Evolutionary conservation across 2,329 filamentous ascomycete species (phyloP).

Genomic region (Bipolaris bicolor): DNA sequence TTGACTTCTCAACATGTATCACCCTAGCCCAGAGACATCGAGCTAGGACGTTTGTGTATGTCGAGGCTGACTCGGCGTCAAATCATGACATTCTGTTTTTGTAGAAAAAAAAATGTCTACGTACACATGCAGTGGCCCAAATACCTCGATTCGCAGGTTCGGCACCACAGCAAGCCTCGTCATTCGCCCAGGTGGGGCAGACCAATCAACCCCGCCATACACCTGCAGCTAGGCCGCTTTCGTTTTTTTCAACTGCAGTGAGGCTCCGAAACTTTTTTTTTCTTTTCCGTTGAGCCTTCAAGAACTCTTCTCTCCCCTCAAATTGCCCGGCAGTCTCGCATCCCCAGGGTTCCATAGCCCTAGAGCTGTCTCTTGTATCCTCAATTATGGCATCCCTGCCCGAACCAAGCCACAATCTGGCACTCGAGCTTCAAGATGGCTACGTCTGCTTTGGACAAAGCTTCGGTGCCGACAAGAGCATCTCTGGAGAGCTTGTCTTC

Average conservation of each 20-base stretch:
- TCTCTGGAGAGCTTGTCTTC: conserved; percentile 97
- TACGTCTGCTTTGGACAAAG: conserved; percentile 91
- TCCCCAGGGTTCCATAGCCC: conserved; percentile 40
- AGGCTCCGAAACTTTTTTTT: conserved; percentile 26
- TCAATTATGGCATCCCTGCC: conserved; percentile 40
- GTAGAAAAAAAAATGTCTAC: neutral
- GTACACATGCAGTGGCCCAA: neutral
- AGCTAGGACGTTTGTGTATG: no score
- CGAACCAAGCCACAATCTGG: conserved; percentile 66
- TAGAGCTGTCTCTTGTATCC: conserved; percentile 40
- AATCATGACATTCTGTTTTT: no score
- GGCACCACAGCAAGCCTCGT: conserved; percentile 8
- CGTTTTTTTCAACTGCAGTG: conserved; percentile 14
- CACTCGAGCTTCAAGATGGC: conserved; percentile 92
- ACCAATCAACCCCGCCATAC: conserved; percentile 23
- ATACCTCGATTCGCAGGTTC: neutral
- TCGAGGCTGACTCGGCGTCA: no score
- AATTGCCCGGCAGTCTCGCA: conserved; percentile 43
- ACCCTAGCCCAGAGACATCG: no score
- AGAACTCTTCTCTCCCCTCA: conserved; percentile 29
- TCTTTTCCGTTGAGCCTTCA: conserved; percentile 8
- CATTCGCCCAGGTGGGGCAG: conserved; percentile 15
- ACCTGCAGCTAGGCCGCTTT: conserved; percentile 13
- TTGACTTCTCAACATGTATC: neutral
- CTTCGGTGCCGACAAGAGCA: conserved; percentile 93